Evolutionary conservation across 192 early-diverging fungal genomes (phyloP), one percentile per base, ranked within the genome.

Genomic region (Funneliformis mosseae): DNA sequence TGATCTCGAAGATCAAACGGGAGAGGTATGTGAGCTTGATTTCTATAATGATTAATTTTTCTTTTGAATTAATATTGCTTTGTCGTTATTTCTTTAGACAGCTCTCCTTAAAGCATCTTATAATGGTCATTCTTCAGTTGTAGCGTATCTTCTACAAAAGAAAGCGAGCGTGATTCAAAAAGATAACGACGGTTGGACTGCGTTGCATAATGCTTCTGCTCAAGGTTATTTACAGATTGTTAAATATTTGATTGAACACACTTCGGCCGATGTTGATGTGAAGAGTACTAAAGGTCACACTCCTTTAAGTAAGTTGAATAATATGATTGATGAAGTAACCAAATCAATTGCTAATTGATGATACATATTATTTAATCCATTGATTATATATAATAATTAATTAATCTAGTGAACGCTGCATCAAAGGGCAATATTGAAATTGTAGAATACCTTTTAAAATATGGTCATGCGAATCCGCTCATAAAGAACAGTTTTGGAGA

Each of bases 131-230:
- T 77, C 83, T 23, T 75, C 85, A 10, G 87, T 93, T 21, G 90
- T 93, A 6, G 81, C 81, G 23, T 92, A 87, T 73, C 81, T 96
- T 43, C 55, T 94, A 23, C 80, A 83, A 42, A 85, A 87, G 5
- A 83, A 87, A 12, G 93, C 93, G 8, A 87, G 94, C 72, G 87
- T 92, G 18, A 81, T 90, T 75, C 89, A 90, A 60, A 79, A 83
- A 23, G 95, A 96, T 82, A 88, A 87, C 73, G 93, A 95, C 67
- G 93, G 94, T 0, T 95, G 93, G 92, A 93, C 94, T 9, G 90
- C 94, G 4, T 87, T 96, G 41, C 95, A 96, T 84, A 95, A 96
- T 80, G 91, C 94, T 38, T 87, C 87, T 39, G 86, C 90, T 5
- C 83, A 86, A 23, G 94, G 94, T 2, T 86, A 91, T 72, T 78